A percentile compares a stretch with the other conserved stretches of the same genome.
Conservation (phyloP, 495 filamentous ascomycete genomes). For the Chaetomium fimeti region DNA sequence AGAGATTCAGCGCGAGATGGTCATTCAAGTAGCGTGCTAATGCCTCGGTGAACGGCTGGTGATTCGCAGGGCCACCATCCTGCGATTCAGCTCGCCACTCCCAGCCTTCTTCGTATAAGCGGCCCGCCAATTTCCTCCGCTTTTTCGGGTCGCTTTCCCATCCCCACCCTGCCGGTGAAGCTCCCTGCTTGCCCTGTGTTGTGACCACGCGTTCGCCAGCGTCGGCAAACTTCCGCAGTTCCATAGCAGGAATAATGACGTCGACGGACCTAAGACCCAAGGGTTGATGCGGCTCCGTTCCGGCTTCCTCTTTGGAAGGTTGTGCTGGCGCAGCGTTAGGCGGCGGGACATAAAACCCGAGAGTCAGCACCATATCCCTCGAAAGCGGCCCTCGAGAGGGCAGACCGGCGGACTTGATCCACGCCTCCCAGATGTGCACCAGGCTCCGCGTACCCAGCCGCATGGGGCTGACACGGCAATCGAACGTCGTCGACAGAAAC, state of each 20-base stretch:
- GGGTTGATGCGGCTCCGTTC: constrained; percentile 12
- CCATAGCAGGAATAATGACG: constrained; percentile 41
- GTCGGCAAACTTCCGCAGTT: constrained; percentile 32
- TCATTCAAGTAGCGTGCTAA: constrained; percentile 42
- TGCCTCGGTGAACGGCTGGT: constrained; percentile 46
- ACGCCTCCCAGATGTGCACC: constrained; percentile 41
- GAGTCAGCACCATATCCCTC: constrained; percentile 43
- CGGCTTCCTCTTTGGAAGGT: neutral
- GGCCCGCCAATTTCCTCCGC: constrained; percentile 40
- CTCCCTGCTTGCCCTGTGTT: constrained; percentile 16
- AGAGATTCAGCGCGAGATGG: constrained; percentile 45
- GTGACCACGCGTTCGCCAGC: constrained; percentile 11
- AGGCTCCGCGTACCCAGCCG: constrained; percentile 46
- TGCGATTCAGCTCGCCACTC: constrained; percentile 36
- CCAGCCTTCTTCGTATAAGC: constrained; percentile 48
- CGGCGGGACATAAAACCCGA: constrained; percentile 43
- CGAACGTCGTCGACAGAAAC: constrained; percentile 48
- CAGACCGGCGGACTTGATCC: constrained; percentile 37
- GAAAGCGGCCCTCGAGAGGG: constrained; percentile 22
- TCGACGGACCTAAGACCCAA: constrained; percentile 45
- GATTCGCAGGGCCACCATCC: neutral
- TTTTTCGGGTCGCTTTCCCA: constrained; percentile 35
- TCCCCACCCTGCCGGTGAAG: neutral
- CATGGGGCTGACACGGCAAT: constrained; percentile 48
- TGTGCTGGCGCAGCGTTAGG: neutral